Evolutionary conservation across 164 flowering plant genomes (phyloP).

Genomic region (Tetrastigma voinierianum): DNA sequence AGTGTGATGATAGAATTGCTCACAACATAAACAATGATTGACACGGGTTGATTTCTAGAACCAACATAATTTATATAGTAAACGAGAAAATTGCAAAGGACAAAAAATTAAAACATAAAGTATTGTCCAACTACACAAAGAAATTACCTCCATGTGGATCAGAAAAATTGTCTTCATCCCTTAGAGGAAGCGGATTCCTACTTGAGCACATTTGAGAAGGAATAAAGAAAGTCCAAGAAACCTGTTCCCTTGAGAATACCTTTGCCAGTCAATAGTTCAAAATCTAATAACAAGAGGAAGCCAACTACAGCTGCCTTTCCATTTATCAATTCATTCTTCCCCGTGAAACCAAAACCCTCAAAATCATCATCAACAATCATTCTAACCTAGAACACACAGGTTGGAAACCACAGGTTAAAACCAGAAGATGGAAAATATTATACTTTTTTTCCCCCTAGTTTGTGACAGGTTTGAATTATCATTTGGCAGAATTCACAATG

Average conservation of each 20-base stretch:
- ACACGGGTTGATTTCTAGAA: too few relatives aligned
- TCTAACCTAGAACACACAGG: conserved; percentile 56
- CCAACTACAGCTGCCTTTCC: conserved; percentile 93
- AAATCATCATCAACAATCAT: conserved; percentile 80
- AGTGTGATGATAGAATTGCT: too few relatives aligned
- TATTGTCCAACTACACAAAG: neutral
- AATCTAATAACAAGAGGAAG: conserved; percentile 75
- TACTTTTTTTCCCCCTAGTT: neutral
- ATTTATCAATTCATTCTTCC: conserved; percentile 78
- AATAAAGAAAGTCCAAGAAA: conserved; percentile 85
- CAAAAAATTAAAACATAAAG: conserved; percentile 1
- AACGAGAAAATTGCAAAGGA: neutral
- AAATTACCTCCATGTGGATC: neutral
- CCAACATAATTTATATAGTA: neutral
- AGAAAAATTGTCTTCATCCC: neutral
- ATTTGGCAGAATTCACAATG: neutral
- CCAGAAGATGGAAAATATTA: neutral
- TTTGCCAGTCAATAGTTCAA: conserved; percentile 93
- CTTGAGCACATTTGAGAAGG: conserved; percentile 51
- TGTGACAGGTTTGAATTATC: neutral
- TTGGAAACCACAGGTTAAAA: neutral
- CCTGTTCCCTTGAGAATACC: conserved; percentile 94
- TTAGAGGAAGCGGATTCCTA: conserved; percentile 14
- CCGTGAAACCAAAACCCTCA: conserved; percentile 77
- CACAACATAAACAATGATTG: too few relatives aligned